Percentiles rank a stretch among this genome's conserved stretches.
Conservation (phyloP, 768 basidiomycete genomes). For the Bullera alba region DNA sequence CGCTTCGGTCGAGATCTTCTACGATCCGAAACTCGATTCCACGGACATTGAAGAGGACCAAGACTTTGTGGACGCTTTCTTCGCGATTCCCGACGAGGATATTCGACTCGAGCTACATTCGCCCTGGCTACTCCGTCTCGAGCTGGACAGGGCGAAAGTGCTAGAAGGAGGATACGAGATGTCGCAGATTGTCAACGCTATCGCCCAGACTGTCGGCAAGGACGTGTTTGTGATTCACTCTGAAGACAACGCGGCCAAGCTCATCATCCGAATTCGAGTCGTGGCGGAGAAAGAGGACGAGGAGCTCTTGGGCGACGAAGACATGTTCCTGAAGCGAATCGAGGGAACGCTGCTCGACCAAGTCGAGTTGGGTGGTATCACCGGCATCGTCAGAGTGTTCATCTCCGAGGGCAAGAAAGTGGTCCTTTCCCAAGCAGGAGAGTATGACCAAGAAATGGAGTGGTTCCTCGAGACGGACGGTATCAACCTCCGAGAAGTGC, state of each 20-base stretch:
- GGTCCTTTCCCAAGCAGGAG: constrained; percentile 55
- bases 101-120: constrained; percentile 87
- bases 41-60: constrained; percentile 95
- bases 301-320: constrained; percentile 71
- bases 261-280: constrained; percentile 86
- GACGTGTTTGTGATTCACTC: constrained; percentile 98
- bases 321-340: constrained; percentile 89
- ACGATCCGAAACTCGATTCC: constrained; percentile 82
- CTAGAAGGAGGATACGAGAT: constrained; percentile 93
- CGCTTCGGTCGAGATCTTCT: constrained; percentile 93
- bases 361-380: constrained; percentile 88
- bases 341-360: constrained; percentile 96
- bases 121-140: constrained; percentile 93
- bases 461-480: constrained; percentile 99
- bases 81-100: constrained; percentile 96
- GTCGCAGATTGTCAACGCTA: constrained; percentile 86
- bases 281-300: constrained; percentile 68
- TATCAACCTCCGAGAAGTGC: constrained; percentile 87
- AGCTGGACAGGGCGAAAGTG: constrained; percentile 95
- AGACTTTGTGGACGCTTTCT: constrained; percentile 96
- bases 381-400: constrained; percentile 84
- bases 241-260: constrained; percentile 96
- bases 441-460: constrained; percentile 54
- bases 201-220: constrained; percentile 88
- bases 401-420: constrained; percentile 80